These are phyloP conservation scores for Alopecurus myosuroides DNA, from an alignment of 176 grass and related monocot genomes.

Conservation along the genomic window DNA sequence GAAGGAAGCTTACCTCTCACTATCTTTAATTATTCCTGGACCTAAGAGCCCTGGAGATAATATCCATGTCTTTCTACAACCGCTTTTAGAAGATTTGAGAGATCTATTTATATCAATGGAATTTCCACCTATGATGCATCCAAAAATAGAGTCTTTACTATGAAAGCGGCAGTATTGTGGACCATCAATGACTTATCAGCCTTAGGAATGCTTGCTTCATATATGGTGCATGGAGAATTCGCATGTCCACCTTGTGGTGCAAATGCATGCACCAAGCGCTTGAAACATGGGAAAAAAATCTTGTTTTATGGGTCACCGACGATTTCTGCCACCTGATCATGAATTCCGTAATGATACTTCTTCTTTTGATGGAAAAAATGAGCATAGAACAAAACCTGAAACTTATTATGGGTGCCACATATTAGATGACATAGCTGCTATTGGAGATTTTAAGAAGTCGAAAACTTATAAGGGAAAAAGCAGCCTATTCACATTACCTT, in stretches of 20 bases:
- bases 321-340: neutral
- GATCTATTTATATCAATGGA: neutral
- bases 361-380: neutral
- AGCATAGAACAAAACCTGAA: neutral
- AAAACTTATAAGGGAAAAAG: neutral
- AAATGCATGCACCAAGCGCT: neutral
- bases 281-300: neutral
- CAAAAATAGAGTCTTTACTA: neutral
- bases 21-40: slow-evolving; percentile 12
- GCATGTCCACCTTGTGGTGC: neutral
- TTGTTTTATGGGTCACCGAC: neutral
- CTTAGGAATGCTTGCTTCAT: neutral
- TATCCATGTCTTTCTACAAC: neutral
- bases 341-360: neutral
- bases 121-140: slow-evolving; percentile 3
- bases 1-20: neutral
- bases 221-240: slow-evolving; percentile 2
- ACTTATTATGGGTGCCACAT: neutral
- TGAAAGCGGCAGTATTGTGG: neutral
- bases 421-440: neutral
- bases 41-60: neutral
- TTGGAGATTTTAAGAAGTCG: neutral
- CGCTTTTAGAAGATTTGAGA: neutral
- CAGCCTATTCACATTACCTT: neutral
- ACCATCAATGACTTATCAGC: slow-evolving; percentile 1